Conservation (phyloP, 495 filamentous ascomycete species). For the Podospora conica region DNA sequence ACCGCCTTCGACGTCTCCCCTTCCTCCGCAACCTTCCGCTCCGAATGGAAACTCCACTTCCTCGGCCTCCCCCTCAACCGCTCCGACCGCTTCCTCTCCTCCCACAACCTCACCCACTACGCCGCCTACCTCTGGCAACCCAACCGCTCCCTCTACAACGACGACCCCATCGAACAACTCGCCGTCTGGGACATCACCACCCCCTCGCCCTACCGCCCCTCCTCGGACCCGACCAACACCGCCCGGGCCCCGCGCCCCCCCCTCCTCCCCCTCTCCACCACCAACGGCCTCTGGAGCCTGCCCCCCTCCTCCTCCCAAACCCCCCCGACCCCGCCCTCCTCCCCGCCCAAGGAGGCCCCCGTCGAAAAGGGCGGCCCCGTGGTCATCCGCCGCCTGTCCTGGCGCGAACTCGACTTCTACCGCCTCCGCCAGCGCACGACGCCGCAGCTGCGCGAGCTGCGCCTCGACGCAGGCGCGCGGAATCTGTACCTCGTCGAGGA, state of each 20-base stretch:
- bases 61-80: conserved; percentile 55
- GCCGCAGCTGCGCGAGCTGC: conserved; percentile 48
- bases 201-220: conserved; percentile 49
- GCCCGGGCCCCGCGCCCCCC: conserved; percentile 19
- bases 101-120: conserved; percentile 58
- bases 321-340: background rate
- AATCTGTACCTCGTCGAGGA: conserved; percentile 43
- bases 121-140: conserved; percentile 63
- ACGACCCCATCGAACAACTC: conserved; percentile 56
- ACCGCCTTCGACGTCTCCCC: conserved; percentile 52
- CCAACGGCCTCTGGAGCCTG: too few relatives aligned
- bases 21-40: conserved; percentile 42
- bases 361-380: conserved; percentile 32
- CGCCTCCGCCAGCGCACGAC: conserved; percentile 51
- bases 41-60: conserved; percentile 64
- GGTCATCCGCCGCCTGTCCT: conserved; percentile 52
- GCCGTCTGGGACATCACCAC: conserved; percentile 63
- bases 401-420: conserved; percentile 51
- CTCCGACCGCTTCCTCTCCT: conserved; percentile 58
- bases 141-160: conserved; percentile 52
- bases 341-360: conserved; percentile 5
- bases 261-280: too few relatives aligned
- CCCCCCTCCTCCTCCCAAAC: conserved; percentile 1
- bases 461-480: conserved; percentile 49
- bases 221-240: conserved; percentile 42